A percentile compares a stretch with the other conserved stretches of the same genome.
These are phyloP conservation scores for Hymenoscyphus fraxineus DNA, from an alignment of 2,329 filamentous ascomycete genomes.

Conservation along the genomic window DNA sequence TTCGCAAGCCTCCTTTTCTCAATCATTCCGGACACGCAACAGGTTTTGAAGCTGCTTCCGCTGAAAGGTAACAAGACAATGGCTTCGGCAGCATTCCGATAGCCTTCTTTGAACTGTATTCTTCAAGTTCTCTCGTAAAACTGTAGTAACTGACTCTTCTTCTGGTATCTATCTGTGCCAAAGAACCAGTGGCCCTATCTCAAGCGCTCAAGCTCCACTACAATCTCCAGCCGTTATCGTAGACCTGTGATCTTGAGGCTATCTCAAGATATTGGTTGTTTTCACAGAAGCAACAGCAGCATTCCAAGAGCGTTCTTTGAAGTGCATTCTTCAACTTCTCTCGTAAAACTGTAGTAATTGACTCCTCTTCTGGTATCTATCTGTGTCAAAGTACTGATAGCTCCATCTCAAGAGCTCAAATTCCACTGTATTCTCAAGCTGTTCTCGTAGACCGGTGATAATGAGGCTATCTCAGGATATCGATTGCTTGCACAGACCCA, in stretches of 20 bases:
- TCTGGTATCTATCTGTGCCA: background rate
- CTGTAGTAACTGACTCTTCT: background rate
- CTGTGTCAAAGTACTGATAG: background rate
- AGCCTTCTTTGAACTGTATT: background rate
- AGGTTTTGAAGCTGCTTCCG: too few relatives aligned
- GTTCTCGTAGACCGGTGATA: too few relatives aligned
- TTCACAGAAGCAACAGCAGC: background rate
- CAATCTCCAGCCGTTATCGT: background rate
- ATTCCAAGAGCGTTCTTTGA: background rate
- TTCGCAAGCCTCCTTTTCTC: too few relatives aligned
- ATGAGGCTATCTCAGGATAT: too few relatives aligned
- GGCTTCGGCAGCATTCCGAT: background rate
- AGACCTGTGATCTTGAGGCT: too few relatives aligned
- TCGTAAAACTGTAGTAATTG: background rate
- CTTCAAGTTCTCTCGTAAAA: background rate
- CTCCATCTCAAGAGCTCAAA: background rate
- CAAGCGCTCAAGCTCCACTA: background rate
- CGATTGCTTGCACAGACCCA: too few relatives aligned
- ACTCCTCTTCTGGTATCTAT: background rate
- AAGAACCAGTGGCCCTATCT: background rate
- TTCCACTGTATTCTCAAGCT: background rate
- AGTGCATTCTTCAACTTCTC: background rate
- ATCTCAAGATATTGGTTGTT: too few relatives aligned
- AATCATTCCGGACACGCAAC: too few relatives aligned
- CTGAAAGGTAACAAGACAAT: background rate